These are phyloP conservation scores for Phytophthora ohioensis DNA, from an alignment of 352 stramenopile species.

Conservation along the genomic window DNA sequence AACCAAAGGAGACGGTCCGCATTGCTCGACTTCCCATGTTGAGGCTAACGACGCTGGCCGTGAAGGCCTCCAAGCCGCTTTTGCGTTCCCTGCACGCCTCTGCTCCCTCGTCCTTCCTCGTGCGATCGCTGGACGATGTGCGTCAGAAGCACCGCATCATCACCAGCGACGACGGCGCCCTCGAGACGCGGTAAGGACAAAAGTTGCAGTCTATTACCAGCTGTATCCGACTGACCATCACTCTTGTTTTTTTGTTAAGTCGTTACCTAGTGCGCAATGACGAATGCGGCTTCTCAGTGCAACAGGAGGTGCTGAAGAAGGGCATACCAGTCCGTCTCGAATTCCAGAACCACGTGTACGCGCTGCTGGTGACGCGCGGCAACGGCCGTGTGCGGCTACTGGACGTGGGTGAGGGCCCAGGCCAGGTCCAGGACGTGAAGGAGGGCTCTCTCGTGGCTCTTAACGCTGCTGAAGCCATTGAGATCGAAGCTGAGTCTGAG, in stretches of 20 bases:
- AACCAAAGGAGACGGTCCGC: neutral
- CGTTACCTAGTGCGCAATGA: conserved; percentile 78
- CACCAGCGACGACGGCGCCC: conserved; percentile 49
- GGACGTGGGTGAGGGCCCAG: conserved; percentile 49
- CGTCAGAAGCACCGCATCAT: conserved; percentile 49
- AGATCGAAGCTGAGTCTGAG: conserved; percentile 64
- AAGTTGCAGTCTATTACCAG: neutral
- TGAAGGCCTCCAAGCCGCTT: conserved; percentile 8
- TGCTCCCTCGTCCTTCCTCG: conserved; percentile 48
- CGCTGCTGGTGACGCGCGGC: conserved; percentile 72
- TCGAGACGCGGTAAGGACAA: conserved; percentile 61
- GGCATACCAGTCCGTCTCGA: conserved; percentile 56
- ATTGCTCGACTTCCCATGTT: conserved; percentile 10
- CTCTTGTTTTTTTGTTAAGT: conserved; percentile 34
- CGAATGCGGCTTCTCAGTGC: conserved; percentile 79
- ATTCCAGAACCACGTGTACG: conserved; percentile 85
- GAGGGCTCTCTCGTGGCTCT: conserved; percentile 71
- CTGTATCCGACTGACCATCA: conserved; percentile 10
- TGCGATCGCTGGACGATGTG: conserved; percentile 65
- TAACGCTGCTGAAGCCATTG: conserved; percentile 60
- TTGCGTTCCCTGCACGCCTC: conserved; percentile 55
- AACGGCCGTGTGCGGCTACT: conserved; percentile 59
- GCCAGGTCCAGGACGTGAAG: conserved; percentile 47
- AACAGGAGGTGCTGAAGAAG: conserved; percentile 78
- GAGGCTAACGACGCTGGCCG: conserved; percentile 14